phyloP scores from a whole-genome alignment of 768 basidiomycete genomes.

The Tylopilus cervinicoccineus region DNA sequence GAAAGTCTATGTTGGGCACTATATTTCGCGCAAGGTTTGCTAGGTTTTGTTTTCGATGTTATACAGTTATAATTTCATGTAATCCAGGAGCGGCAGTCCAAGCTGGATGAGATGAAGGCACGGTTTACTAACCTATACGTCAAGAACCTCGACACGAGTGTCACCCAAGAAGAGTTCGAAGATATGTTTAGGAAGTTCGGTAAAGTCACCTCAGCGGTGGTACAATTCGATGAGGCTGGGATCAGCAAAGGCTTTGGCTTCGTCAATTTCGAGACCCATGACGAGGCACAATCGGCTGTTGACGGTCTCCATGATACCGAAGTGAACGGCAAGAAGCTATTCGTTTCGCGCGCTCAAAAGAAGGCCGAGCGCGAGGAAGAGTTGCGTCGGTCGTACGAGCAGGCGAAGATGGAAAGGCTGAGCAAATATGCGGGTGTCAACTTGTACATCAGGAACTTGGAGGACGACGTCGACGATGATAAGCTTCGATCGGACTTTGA shows the following conservation, averaged over 20 bases:
- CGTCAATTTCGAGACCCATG: slow-evolving; percentile 93
- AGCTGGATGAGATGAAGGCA: slow-evolving; percentile 95
- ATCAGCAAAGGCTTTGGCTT: slow-evolving; percentile 98
- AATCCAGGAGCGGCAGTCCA: slow-evolving; percentile 88
- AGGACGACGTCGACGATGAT: slow-evolving; percentile 97
- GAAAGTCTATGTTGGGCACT: slow-evolving; percentile 97
- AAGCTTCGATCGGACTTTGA: slow-evolving; percentile 96
- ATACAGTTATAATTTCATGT: neutral
- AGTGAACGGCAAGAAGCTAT: slow-evolving; percentile 82
- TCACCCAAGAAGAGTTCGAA: slow-evolving; percentile 82
- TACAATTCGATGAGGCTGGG: slow-evolving; percentile 82
- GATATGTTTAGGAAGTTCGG: slow-evolving; percentile 77
- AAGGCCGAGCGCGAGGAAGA: slow-evolving; percentile 98
- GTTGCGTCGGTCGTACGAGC: slow-evolving; percentile 88
- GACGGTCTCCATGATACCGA: slow-evolving; percentile 87
- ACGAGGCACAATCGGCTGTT: slow-evolving; percentile 87
- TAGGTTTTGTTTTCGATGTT: too few species aligned
- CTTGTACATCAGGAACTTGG: slow-evolving; percentile 99
- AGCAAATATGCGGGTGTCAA: slow-evolving; percentile 99
- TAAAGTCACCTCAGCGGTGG: slow-evolving; percentile 80
- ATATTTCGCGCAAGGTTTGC: slow-evolving; percentile 90
- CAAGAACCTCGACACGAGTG: slow-evolving; percentile 90
- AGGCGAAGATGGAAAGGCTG: slow-evolving; percentile 94
- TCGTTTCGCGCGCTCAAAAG: slow-evolving; percentile 96
- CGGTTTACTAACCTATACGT: slow-evolving; percentile 98